phyloP scores from a whole-genome alignment of 352 stramenopile species.

The Phytophthora sp. region DNA sequence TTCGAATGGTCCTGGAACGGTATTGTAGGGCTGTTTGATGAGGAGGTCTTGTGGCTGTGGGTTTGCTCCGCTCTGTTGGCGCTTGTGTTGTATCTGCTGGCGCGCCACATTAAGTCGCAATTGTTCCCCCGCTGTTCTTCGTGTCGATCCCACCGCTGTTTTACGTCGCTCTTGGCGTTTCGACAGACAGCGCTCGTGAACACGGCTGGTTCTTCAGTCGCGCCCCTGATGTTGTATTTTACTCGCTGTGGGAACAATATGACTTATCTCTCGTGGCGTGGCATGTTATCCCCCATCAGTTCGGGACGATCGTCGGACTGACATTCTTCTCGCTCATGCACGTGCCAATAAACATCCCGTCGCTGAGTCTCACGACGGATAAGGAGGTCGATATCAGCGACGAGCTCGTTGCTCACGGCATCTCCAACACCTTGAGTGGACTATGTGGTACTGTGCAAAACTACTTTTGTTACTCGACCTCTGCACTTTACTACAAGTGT shows the following conservation, averaged over 20 bases:
- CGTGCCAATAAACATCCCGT: conserved; percentile 96
- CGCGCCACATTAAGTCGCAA: conserved; percentile 57
- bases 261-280: conserved; percentile 69
- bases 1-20: conserved; percentile 67
- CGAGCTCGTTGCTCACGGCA: conserved; percentile 92
- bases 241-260: conserved; percentile 80
- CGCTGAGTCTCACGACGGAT: conserved; percentile 81
- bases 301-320: conserved; percentile 84
- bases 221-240: conserved; percentile 72
- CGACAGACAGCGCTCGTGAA: conserved; percentile 57
- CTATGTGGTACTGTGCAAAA: conserved; percentile 90
- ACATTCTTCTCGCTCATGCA: conserved; percentile 95
- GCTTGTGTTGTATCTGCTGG: conserved; percentile 55
- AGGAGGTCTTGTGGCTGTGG: conserved; percentile 73
- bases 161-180: conserved; percentile 66
- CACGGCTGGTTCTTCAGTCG: conserved; percentile 82
- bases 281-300: conserved; percentile 76
- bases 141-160: conserved; percentile 82
- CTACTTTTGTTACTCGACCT: conserved; percentile 91
- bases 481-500: conserved; percentile 90
- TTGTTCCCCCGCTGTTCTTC: conserved; percentile 84
- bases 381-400: conserved; percentile 93
- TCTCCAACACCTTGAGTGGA: conserved; percentile 90
- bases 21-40: conserved; percentile 56
- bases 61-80: conserved; percentile 66